Conservation (phyloP, 2,329 filamentous ascomycete genomes). For the Paracamarosporium sp. region DNA sequence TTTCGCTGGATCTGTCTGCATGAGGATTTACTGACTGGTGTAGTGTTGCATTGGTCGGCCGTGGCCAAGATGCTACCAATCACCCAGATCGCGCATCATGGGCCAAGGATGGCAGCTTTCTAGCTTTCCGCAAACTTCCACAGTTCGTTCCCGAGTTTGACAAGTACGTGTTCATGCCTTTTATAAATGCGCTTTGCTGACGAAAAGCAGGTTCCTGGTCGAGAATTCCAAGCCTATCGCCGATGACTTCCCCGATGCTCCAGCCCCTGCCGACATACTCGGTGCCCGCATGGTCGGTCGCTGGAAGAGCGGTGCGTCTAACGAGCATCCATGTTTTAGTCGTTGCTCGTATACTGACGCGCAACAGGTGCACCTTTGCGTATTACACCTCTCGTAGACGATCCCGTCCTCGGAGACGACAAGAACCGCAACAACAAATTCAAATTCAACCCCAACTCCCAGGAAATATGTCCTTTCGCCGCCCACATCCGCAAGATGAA, state of each 20-base stretch:
- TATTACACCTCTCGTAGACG: conserved; percentile 1
- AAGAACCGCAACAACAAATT: conserved; percentile 11
- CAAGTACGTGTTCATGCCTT: neutral
- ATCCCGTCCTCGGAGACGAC: neutral
- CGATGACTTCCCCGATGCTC: conserved; percentile 3
- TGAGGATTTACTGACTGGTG: neutral
- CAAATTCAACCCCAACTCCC: conserved; percentile 5
- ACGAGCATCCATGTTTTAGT: neutral
- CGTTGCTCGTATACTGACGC: neutral
- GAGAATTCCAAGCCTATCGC: neutral
- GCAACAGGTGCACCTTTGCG: neutral
- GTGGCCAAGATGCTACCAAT: neutral
- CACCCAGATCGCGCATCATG: conserved; percentile 2
- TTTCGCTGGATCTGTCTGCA: neutral
- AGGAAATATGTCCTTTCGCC: conserved; percentile 11
- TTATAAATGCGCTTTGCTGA: neutral
- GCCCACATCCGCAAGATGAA: conserved; percentile 17
- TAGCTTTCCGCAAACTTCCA: conserved; percentile 13
- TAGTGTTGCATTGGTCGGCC: conserved; percentile 3
- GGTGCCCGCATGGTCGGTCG: conserved; percentile 12
- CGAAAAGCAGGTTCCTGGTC: neutral
- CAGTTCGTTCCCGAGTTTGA: conserved; percentile 14
- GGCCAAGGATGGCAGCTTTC: conserved; percentile 10
- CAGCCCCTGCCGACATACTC: conserved; percentile 1
- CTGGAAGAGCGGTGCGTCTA: conserved; percentile 13